phyloP scores from a whole-genome alignment of 176 grass and related monocot genomes.

The Otatea glauca region DNA sequence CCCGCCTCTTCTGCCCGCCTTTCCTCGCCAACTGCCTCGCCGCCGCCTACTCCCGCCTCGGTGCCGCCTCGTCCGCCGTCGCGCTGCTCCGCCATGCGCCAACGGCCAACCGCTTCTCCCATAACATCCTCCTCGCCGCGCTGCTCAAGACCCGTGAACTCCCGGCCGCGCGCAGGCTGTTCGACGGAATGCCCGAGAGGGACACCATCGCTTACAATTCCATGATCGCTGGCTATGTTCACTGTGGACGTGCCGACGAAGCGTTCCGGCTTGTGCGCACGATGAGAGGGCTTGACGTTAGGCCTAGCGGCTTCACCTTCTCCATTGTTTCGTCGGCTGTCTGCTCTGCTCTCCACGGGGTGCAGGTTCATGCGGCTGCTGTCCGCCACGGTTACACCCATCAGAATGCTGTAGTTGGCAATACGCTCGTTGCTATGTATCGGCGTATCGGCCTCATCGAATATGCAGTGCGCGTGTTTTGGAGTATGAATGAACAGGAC shows the following conservation, averaged over 20 bases:
- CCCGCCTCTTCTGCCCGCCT: conserved; percentile 48
- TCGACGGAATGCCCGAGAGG: conserved; percentile 65
- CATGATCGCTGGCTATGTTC: conserved; percentile 65
- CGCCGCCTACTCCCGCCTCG: conserved; percentile 64
- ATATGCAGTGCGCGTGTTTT: conserved; percentile 59
- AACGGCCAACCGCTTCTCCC: conserved; percentile 56
- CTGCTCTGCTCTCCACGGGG: conserved; percentile 37
- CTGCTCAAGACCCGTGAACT: conserved; percentile 39
- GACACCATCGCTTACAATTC: conserved; percentile 72
- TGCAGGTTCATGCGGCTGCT: conserved; percentile 61
- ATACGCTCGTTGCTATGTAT: conserved; percentile 79
- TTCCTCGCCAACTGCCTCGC: conserved; percentile 70
- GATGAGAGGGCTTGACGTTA: conserved; percentile 60
- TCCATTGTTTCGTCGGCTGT: conserved; percentile 60
- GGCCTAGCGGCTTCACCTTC: conserved; percentile 72
- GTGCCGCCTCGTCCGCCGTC: conserved; percentile 37
- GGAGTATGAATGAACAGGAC: conserved; percentile 57
- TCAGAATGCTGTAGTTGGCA: conserved; percentile 51
- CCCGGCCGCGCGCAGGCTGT: conserved; percentile 51
- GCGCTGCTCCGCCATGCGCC: conserved; percentile 50
- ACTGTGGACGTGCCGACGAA: conserved; percentile 6
- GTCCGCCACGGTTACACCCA: conserved; percentile 50
- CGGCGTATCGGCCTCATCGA: conserved; percentile 54
- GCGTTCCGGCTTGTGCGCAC: conserved; percentile 38
- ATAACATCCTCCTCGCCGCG: conserved; percentile 61